phyloP scores from a whole-genome alignment of 1,284 basidiomycete species.

The Microbotryomycetes sp. region DNA sequence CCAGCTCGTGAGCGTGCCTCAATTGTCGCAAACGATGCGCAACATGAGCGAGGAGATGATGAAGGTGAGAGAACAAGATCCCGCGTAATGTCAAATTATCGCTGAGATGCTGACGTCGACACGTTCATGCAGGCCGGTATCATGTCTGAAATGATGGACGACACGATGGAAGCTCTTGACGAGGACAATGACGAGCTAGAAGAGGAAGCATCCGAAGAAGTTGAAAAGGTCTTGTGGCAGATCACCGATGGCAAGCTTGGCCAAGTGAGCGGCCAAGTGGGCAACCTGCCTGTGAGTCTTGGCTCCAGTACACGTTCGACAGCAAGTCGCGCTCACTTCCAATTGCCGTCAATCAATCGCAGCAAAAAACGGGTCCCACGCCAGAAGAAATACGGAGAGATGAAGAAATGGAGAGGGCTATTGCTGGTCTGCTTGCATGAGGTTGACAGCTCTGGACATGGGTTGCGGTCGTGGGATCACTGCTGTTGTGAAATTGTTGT shows the following conservation, averaged over 20 bases:
- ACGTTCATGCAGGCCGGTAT: constrained; percentile 41
- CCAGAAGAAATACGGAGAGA: constrained; percentile 33
- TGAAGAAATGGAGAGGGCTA: constrained; percentile 34
- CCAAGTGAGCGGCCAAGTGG: constrained; percentile 62
- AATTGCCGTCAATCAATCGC: not conserved
- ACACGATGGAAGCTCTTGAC: constrained; percentile 44
- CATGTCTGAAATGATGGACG: constrained; percentile 47
- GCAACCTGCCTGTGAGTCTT: constrained; percentile 71
- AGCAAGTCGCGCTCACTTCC: too few species aligned
- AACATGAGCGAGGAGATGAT: constrained; percentile 99
- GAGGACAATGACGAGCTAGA: constrained; percentile 78
- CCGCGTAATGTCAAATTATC: not conserved
- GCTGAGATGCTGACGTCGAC: not conserved
- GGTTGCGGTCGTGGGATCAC: not conserved
- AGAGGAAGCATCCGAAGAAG: constrained; percentile 93
- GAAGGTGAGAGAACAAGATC: constrained; percentile 55
- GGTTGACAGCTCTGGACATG: not conserved
- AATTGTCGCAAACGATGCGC: constrained; percentile 86
- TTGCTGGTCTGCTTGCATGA: constrained; percentile 16
- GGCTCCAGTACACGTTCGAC: too few species aligned
- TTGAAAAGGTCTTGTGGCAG: constrained; percentile 93
- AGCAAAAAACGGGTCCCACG: constrained; percentile 20
- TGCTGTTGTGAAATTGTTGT: not conserved
- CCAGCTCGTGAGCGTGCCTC: constrained; percentile 80
- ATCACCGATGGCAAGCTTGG: constrained; percentile 94